A percentile compares a stretch with the other conserved stretches of the same genome.
Conservation (phyloP, 345 rosid genomes). For the Zanthoxylum bungeanum region DNA sequence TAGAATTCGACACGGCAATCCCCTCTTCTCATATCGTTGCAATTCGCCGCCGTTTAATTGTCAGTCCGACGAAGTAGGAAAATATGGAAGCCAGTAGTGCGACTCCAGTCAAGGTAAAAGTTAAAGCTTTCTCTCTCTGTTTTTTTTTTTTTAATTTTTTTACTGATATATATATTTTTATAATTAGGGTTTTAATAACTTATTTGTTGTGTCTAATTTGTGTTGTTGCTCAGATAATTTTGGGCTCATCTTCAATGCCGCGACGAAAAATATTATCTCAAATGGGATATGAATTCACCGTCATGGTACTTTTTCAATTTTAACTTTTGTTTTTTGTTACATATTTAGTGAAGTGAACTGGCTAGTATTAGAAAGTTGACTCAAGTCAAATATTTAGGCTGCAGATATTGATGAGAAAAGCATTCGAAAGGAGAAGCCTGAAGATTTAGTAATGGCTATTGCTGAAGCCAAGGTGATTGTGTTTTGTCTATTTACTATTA, state of each 20-base stretch:
- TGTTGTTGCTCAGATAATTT: slow-evolving; percentile 51
- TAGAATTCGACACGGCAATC: not conserved
- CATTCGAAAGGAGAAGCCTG: slow-evolving; percentile 77
- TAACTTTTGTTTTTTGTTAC: not conserved
- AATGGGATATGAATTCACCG: slow-evolving; percentile 86
- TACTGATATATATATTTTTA: too few species aligned
- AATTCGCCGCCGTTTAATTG: not conserved
- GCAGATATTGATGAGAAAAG: slow-evolving; percentile 90
- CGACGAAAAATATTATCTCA: slow-evolving; percentile 65
- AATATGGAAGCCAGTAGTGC: slow-evolving; percentile 39
- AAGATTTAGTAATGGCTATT: slow-evolving; percentile 80
- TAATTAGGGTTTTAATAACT: not conserved
- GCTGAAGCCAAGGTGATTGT: slow-evolving; percentile 85
- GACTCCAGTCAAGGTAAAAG: slow-evolving; percentile 56
- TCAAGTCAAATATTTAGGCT: slow-evolving; percentile 37
- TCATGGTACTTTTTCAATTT: slow-evolving; percentile 41
- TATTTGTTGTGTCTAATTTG: not conserved
- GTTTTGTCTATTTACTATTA: not conserved
- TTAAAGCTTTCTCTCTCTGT: too few species aligned
- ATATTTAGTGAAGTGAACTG: not conserved
- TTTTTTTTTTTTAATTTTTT: not conserved
- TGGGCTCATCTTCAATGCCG: slow-evolving; percentile 81
- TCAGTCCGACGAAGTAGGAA: not conserved
- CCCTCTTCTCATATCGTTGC: not conserved
- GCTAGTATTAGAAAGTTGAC: not conserved